Evolutionary conservation across 2,329 filamentous ascomycete species (phyloP).

Genomic region (Diaporthe aspalathi): DNA sequence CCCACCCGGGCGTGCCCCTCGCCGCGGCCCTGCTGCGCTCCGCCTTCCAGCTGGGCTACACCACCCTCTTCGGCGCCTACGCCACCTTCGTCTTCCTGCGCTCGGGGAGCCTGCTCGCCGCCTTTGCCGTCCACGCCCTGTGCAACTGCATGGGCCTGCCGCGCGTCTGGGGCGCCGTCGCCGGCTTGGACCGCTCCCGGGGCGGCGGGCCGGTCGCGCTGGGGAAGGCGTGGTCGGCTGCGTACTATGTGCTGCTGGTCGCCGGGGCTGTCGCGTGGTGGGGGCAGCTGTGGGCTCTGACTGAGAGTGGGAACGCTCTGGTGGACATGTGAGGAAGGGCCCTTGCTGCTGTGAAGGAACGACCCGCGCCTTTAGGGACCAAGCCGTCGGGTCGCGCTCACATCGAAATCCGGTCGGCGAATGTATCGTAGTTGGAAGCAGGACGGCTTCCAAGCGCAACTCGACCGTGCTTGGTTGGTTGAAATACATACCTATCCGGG

Average conservation of each 20-base stretch:
- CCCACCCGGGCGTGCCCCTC: conserved; percentile 76
- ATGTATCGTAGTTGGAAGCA: neutral
- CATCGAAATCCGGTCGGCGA: neutral
- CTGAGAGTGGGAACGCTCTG: conserved; percentile 69
- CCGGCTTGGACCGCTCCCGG: conserved; percentile 53
- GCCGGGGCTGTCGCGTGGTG: conserved; percentile 79
- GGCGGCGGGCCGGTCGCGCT: conserved; percentile 38
- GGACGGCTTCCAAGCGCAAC: neutral
- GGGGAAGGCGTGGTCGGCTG: conserved; percentile 70
- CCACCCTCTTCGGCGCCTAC: conserved; percentile 92
- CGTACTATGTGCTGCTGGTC: conserved; percentile 83
- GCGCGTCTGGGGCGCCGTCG: conserved; percentile 83
- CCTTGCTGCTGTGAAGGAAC: neutral
- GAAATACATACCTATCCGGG: too few relatives aligned
- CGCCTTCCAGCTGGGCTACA: conserved; percentile 87
- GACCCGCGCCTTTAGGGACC: too few relatives aligned
- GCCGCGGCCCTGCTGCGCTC: conserved; percentile 75
- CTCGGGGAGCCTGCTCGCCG: conserved; percentile 82
- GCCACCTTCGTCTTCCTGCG: conserved; percentile 88
- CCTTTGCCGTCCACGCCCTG: conserved; percentile 83
- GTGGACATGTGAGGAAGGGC: conserved; percentile 41
- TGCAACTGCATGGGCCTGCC: conserved; percentile 95
- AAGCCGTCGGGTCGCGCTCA: neutral
- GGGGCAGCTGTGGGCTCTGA: conserved; percentile 76
- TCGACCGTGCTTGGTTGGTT: too few relatives aligned